Evolutionary conservation across 2,329 filamentous ascomycete genomes (phyloP).

Genomic region (Sporothrix pseudoabietina): DNA sequence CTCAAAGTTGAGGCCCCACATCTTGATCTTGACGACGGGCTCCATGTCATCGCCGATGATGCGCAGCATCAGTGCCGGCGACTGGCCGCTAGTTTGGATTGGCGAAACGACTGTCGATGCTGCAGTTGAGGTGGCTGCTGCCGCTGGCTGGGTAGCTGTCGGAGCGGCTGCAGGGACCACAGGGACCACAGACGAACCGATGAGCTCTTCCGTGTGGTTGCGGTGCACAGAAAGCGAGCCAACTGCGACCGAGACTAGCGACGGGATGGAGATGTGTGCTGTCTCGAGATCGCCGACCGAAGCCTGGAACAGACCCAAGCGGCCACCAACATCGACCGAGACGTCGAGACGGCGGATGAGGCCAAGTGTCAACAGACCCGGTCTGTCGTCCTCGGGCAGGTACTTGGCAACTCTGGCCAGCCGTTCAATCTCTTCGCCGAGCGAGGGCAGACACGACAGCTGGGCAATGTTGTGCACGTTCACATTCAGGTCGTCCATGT

Average conservation of each 20-base stretch:
- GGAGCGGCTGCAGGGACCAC: slow-evolving; percentile 34
- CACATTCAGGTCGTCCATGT: slow-evolving; percentile 65
- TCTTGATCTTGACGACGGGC: slow-evolving; percentile 82
- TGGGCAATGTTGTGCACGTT: slow-evolving; percentile 65
- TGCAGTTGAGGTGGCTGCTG: slow-evolving; percentile 25
- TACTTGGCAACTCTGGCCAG: slow-evolving; percentile 91
- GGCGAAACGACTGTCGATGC: slow-evolving; percentile 32
- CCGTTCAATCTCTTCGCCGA: slow-evolving; percentile 78
- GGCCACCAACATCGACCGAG: slow-evolving; percentile 64
- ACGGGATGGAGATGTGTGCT: slow-evolving; percentile 82
- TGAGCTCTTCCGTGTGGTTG: slow-evolving; percentile 69
- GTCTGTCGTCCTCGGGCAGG: slow-evolving; percentile 90
- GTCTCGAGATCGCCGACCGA: slow-evolving; percentile 66
- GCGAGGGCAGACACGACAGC: slow-evolving; percentile 66
- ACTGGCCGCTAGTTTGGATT: neutral
- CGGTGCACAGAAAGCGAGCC: slow-evolving; percentile 63
- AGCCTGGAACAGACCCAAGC: slow-evolving; percentile 65
- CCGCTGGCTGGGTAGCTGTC: slow-evolving; percentile 32
- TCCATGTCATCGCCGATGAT: slow-evolving; percentile 95
- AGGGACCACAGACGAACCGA: slow-evolving; percentile 55
- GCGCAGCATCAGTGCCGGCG: slow-evolving; percentile 75
- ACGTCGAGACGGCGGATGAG: slow-evolving; percentile 65
- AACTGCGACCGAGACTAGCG: slow-evolving; percentile 77
- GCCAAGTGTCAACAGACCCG: slow-evolving; percentile 77
- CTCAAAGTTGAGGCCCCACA: slow-evolving; percentile 82